These are phyloP conservation scores for Pseudopyricularia cyperi DNA, from an alignment of 2,329 filamentous ascomycete genomes.

Conservation along the genomic window DNA sequence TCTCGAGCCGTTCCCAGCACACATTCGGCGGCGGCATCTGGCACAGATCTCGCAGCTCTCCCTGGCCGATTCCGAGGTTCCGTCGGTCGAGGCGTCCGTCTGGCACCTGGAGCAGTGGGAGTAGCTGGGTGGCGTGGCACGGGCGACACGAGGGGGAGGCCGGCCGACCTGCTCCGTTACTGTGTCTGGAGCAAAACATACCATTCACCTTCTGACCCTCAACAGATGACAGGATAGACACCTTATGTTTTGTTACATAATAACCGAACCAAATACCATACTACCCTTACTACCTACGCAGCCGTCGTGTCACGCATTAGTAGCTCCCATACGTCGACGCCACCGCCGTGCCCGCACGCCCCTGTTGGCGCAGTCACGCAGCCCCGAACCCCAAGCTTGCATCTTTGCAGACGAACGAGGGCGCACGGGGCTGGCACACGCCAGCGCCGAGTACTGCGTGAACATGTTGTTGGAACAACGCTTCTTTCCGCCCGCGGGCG, in stretches of 20 bases:
- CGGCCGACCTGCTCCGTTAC: not conserved
- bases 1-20: too few relatives aligned
- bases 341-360: not conserved
- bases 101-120: slow-evolving; percentile 3
- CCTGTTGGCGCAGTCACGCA: slow-evolving; percentile 30
- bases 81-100: slow-evolving; percentile 6
- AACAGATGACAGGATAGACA: not conserved
- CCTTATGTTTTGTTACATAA: not conserved
- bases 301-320: not conserved
- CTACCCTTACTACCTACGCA: not conserved
- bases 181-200: not conserved
- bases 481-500: not conserved
- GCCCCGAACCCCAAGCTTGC: slow-evolving; percentile 28
- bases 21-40: not conserved
- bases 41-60: slow-evolving; percentile 4
- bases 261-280: not conserved
- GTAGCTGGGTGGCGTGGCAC: slow-evolving; percentile 2
- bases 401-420: slow-evolving; percentile 28
- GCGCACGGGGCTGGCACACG: slow-evolving; percentile 21
- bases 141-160: not conserved
- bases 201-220: not conserved
- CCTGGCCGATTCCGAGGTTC: slow-evolving; percentile 4
- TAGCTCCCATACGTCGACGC: not conserved
- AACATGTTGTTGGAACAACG: slow-evolving; percentile 4
- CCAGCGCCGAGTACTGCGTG: slow-evolving; percentile 7